A percentile compares a stretch with the other conserved stretches of the same genome.
Evolutionary conservation across 2,329 filamentous ascomycete species (phyloP).

Genomic region (Chalaropsis thielavioides): DNA sequence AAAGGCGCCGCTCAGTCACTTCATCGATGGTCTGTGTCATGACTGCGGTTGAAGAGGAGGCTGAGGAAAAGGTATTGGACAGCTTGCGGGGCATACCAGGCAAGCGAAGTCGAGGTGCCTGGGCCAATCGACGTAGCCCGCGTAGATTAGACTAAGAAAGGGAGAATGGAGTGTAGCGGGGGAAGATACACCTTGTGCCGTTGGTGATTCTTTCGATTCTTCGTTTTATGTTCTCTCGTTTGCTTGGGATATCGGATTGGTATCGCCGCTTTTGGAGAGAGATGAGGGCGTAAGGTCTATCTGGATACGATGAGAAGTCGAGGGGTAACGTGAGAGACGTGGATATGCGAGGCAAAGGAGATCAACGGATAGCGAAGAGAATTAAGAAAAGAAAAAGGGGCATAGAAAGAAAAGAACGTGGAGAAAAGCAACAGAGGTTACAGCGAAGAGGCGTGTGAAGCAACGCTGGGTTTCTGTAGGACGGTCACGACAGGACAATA

Average conservation of each 20-base stretch:
- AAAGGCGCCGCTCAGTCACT: conserved; percentile 7
- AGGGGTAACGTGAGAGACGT: background rate
- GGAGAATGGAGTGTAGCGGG: background rate
- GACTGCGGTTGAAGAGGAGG: conserved; percentile 6
- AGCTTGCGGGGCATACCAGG: conserved; percentile 15
- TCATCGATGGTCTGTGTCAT: conserved; percentile 12
- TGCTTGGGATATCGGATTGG: background rate
- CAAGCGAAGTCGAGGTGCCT: conserved; percentile 2
- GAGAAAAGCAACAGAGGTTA: background rate
- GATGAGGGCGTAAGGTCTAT: background rate
- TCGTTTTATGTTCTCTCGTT: background rate
- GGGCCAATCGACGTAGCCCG: background rate
- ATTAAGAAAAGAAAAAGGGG: background rate
- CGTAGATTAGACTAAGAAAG: background rate
- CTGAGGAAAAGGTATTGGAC: conserved; percentile 8
- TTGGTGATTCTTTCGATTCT: background rate
- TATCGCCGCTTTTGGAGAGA: background rate
- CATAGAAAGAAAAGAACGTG: background rate
- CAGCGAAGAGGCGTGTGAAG: background rate
- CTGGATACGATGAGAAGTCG: background rate
- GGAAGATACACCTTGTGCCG: background rate
- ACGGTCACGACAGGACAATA: background rate
- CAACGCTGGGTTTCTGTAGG: background rate
- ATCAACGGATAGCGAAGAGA: background rate
- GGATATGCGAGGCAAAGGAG: background rate